These are phyloP conservation scores for Orbilia ellipsospora DNA, from an alignment of 2,329 filamentous ascomycete genomes.

Conservation along the genomic window DNA sequence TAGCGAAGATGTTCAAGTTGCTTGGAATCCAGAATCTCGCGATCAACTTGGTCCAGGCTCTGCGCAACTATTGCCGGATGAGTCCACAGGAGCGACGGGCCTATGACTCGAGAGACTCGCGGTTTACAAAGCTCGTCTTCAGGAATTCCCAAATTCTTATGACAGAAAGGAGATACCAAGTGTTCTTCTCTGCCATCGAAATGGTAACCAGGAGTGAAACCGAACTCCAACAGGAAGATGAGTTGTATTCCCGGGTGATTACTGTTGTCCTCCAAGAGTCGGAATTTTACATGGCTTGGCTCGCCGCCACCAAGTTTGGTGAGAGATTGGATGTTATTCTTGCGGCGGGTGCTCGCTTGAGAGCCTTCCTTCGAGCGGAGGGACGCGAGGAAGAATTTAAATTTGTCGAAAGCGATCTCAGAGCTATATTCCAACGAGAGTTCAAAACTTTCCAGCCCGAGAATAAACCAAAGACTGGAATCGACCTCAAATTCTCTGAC, in stretches of 20 bases:
- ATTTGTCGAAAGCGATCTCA: slow-evolving; percentile 36
- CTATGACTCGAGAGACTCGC: slow-evolving; percentile 19
- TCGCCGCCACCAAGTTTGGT: slow-evolving; percentile 40
- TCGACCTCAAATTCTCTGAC: slow-evolving; percentile 43
- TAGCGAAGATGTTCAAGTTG: slow-evolving; percentile 33
- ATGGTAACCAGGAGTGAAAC: slow-evolving; percentile 10
- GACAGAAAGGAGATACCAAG: slow-evolving; percentile 42
- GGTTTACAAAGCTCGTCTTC: slow-evolving; percentile 34
- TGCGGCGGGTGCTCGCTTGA: slow-evolving; percentile 33
- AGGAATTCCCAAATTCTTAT: slow-evolving; percentile 36
- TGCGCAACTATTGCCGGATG: slow-evolving; percentile 40
- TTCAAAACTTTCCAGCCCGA: slow-evolving; percentile 47
- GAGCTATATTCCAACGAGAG: slow-evolving; percentile 39
- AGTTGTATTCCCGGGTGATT: slow-evolving; percentile 29
- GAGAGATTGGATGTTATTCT: slow-evolving; percentile 38
- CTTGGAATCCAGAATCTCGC: slow-evolving; percentile 13
- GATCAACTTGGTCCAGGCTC: slow-evolving; percentile 9
- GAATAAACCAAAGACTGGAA: slow-evolving; percentile 33
- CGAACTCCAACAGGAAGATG: slow-evolving; percentile 26
- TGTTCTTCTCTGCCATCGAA: slow-evolving; percentile 46
- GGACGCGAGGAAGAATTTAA: slow-evolving; percentile 39
- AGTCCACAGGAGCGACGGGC: slow-evolving; percentile 18
- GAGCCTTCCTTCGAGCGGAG: slow-evolving; percentile 21
- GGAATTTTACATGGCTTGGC: slow-evolving; percentile 45
- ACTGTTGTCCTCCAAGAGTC: slow-evolving; percentile 35